Conservation (phyloP, 2,329 filamentous ascomycete species). For the Uncinocarpus reesii region DNA sequence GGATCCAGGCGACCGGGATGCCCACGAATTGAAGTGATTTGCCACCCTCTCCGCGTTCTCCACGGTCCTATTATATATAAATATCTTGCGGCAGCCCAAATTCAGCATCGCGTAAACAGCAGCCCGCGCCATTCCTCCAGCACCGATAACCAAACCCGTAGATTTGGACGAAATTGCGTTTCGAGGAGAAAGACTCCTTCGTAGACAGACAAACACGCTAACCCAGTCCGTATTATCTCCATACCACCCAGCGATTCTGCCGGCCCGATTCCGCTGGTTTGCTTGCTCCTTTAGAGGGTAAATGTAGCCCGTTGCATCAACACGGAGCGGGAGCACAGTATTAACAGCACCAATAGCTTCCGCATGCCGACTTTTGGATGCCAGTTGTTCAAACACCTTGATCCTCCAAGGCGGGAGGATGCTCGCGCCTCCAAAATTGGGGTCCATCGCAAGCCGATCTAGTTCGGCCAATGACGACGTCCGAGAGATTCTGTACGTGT, state of each 20-base stretch:
- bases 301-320: conserved; percentile 2
- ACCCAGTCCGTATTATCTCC: conserved; percentile 79
- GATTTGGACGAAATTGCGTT: conserved; percentile 50
- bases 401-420: conserved; percentile 66
- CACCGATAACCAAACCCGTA: conserved; percentile 52
- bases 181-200: conserved; percentile 61
- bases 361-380: conserved; percentile 60
- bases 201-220: conserved; percentile 62
- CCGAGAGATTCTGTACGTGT: conserved; percentile 56
- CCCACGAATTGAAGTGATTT: conserved; percentile 29
- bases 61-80: conserved; percentile 31
- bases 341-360: conserved; percentile 67
- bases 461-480: conserved; percentile 53
- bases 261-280: conserved; percentile 49
- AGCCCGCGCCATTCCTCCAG: conserved; percentile 42
- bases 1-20: neutral
- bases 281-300: conserved; percentile 4
- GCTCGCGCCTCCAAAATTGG: conserved; percentile 60
- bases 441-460: conserved; percentile 53
- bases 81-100: conserved; percentile 31
- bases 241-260: conserved; percentile 58
- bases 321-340: conserved; percentile 60
- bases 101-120: conserved; percentile 34
- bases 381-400: conserved; percentile 54
- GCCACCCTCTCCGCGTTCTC: conserved; percentile 29